Percentiles rank a stretch among this genome's conserved stretches.
Conservation (phyloP, 352 stramenopile species). For the Globisporangium megalacanthum region DNA sequence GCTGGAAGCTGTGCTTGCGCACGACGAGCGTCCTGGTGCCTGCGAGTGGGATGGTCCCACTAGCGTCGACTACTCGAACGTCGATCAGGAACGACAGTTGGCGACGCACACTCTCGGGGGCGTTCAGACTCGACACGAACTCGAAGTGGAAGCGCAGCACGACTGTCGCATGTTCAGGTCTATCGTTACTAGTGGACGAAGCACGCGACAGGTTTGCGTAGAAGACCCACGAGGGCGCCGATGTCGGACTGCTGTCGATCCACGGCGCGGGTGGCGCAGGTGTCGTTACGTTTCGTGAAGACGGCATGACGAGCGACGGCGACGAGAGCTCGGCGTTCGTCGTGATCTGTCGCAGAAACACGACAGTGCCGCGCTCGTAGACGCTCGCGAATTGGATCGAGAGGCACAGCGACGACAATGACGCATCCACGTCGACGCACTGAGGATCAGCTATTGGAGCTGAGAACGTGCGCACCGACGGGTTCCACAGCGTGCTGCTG, state of each 20-base stretch:
- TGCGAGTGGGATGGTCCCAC: too few relatives aligned
- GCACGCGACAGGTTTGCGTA: background rate
- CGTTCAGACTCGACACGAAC: background rate
- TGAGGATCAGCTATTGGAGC: background rate
- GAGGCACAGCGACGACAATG: background rate
- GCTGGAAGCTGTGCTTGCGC: constrained; percentile 1
- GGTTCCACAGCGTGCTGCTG: background rate
- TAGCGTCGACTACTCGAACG: background rate
- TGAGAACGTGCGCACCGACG: too few relatives aligned
- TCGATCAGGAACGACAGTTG: background rate
- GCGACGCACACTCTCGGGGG: background rate
- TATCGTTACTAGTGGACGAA: background rate
- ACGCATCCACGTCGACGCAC: background rate
- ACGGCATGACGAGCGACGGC: constrained; percentile 1
- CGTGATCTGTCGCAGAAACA: constrained; percentile 9
- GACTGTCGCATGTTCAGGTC: background rate
- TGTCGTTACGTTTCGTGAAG: background rate
- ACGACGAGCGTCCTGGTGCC: background rate
- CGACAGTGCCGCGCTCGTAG: background rate
- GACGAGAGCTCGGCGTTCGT: constrained; percentile 4
- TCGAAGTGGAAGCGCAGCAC: constrained; percentile 8
- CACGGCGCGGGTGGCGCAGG: background rate
- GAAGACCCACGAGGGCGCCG: constrained; percentile 1
- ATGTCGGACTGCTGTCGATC: background rate
- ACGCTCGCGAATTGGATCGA: constrained; percentile 4